Evolutionary conservation across 495 filamentous ascomycete species (phyloP), one percentile per base, ranked within the genome.

Genomic region (Recurvomyces mirabilis): DNA sequence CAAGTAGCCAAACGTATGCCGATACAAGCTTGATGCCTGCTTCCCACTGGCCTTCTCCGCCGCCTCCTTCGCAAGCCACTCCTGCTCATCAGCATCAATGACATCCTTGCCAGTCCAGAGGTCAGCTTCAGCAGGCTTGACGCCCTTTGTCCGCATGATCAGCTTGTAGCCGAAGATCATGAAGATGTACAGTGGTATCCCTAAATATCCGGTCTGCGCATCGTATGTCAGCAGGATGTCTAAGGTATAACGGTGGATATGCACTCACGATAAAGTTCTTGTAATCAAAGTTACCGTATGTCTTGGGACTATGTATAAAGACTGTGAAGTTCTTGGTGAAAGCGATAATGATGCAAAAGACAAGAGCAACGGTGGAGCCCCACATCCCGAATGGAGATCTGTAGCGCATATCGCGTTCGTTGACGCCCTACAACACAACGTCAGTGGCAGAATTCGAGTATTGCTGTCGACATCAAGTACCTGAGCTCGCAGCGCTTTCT

Each of bases 171-270:
- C 68, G 1, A 71, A 33, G 48, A 74, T 83, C 22, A 84, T 62
- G 19, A 12, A n/a, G n/a, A n/a, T 32, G 11, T 13, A 4, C 12
- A 13, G 12, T 32, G 30, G n/a, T 32, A 32, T 12, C 30, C 12
- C 4, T 32, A 3, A 15, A 12, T 32, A 3, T 15, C 4, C 3
- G 30, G 18, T 3, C 4, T 32, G 4, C 30, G n/a, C 18, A 15
- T n/a, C 30, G n/a, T 32, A 13, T 87, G 75, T 68, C n/a, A n/a
- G n/a, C n/a, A n/a, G n/a, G n/a, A n/a, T n/a, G n/a, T n/a, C n/a
- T n/a, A 2, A 93, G 53, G 54, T 85, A 93, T 12, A 89, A 64
- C 4, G 81, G 81, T 88, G 4, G 15, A 28, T 2, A 23, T 33
- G 4, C n/a, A 33, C 43, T 23, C 22, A 46, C 43, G 60, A 93